Base-by-base conservation (phyloP, 768 basidiomycete genomes). In the Lyophyllum atratum region DNA sequence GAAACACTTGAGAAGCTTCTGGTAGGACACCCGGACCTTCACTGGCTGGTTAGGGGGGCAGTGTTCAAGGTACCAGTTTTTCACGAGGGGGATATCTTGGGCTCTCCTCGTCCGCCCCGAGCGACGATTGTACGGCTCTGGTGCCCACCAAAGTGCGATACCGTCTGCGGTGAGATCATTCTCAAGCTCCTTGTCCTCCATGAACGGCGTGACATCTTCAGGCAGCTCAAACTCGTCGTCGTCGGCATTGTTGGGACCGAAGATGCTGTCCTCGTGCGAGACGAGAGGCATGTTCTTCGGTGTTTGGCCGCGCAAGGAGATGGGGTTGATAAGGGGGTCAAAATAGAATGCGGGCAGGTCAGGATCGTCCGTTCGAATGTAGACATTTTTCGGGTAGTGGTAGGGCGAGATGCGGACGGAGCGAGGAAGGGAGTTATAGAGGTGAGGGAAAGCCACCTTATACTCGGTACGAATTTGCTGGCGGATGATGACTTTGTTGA, bases 291-390 rank as follows among this genome's bases (percentile, higher is more conserved):
- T 78, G 64, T 95, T 93, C 76, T 95, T 94, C 11, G 95, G 80
- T 24, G 81, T 84, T 54, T 89, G 85, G 2, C 93, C 92, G 14
- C 97, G 93, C 4, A 95, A 78, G 9, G 96, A 96, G 61, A 98
- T 92, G 7, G 96, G 97, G 70, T 99, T 98, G 73, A 99, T 97
- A 64, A 98, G 85, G 2, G 96, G 95, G 72, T 98, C 97, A 68
- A 97, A 99, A 76, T 98, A 98, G 78, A 98, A 99, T 0, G 97
- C 95, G 12, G 96, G 96, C 19, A 99, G 82, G 76, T 99, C 96
- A n/a, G 97, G 97, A 68, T 99, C 95, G 59, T 99, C 97, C 31
- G 95, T 98, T 57, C 95, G 93, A 72, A 99, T 98, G 75, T 98
- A 99, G 51, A 99, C 95, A 70, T 93, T 98, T 80, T 98, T 98